Conservation (phyloP, 2,329 filamentous ascomycete species). For the Botryosphaeria agaves region DNA sequence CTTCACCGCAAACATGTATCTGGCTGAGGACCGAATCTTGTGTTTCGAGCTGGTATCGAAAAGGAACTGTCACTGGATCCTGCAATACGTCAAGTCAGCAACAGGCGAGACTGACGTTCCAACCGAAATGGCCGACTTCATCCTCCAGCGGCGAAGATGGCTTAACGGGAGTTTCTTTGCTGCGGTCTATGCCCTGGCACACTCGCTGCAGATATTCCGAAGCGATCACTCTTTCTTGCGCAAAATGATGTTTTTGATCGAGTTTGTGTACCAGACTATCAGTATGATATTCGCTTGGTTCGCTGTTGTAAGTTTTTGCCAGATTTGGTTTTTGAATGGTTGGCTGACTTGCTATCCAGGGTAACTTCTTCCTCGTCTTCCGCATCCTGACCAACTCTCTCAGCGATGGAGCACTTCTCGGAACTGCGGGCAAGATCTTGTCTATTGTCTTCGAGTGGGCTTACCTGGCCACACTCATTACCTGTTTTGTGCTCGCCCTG, state of each 20-base stretch:
- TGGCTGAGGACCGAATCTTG: constrained; percentile 95
- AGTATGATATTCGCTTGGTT: constrained; percentile 99
- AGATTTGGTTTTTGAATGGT: not conserved
- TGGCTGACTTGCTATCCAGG: constrained; percentile 17
- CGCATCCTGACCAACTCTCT: constrained; percentile 86
- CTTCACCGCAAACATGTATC: constrained; percentile 98
- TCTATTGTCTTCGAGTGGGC: constrained; percentile 91
- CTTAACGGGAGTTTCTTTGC: constrained; percentile 97
- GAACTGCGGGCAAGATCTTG: constrained; percentile 60
- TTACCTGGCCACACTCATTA: constrained; percentile 79
- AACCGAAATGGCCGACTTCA: constrained; percentile 82
- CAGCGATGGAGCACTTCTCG: constrained; percentile 50
- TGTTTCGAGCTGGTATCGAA: constrained; percentile 98
- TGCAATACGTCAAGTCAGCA: constrained; percentile 96
- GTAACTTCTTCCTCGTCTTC: constrained; percentile 98
- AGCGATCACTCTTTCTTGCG: constrained; percentile 76
- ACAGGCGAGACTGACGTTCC: constrained; percentile 96
- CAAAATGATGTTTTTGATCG: constrained; percentile 78
- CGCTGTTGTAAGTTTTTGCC: constrained; percentile 44
- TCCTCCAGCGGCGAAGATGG: constrained; percentile 91
- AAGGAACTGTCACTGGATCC: constrained; percentile 89
- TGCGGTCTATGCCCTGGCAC: constrained; percentile 82
- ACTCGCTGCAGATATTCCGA: constrained; percentile 92
- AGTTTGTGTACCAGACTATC: constrained; percentile 86
- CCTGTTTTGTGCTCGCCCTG: constrained; percentile 86